Conservation (phyloP, 75 land plant species). For the Cryptomeria japonica region DNA sequence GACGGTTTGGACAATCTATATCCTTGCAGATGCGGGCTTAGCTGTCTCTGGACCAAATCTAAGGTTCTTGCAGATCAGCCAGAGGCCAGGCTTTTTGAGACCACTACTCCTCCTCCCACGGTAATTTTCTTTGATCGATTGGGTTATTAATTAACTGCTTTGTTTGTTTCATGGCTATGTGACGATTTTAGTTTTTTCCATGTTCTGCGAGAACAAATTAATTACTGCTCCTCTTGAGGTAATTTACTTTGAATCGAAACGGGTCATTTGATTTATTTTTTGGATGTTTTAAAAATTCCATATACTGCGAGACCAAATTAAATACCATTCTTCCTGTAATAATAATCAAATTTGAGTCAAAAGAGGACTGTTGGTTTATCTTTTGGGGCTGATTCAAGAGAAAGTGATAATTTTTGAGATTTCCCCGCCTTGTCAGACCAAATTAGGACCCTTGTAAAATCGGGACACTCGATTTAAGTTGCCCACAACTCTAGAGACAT, state of each 20-base stretch:
- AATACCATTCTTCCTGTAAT: not conserved
- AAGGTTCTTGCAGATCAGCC: constrained; percentile 77
- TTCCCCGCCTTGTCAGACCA: not conserved
- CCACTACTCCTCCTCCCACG: constrained; percentile 61
- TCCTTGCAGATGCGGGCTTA: constrained; percentile 83
- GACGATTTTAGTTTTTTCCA: not conserved
- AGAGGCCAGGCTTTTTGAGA: constrained; percentile 82
- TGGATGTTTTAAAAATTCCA: not conserved
- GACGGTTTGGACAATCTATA: constrained; percentile 85
- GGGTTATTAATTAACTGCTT: not conserved
- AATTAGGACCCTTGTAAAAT: not conserved
- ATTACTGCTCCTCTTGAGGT: not conserved
- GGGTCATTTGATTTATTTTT: not conserved
- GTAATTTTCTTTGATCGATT: constrained; percentile 28
- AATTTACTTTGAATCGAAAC: not conserved
- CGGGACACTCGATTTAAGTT: too few relatives aligned
- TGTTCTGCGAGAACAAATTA: not conserved
- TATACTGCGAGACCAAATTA: not conserved
- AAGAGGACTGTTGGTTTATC: not conserved
- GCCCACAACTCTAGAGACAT: not conserved
- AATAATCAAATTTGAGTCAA: not conserved
- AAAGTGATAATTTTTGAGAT: not conserved
- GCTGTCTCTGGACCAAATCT: constrained; percentile 94
- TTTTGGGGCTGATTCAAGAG: not conserved
- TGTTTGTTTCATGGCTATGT: not conserved